These are phyloP conservation scores for Physcomitrellopsis africana DNA, from an alignment of 225 moss, liverwort and hornwort species.

Conservation along the genomic window DNA sequence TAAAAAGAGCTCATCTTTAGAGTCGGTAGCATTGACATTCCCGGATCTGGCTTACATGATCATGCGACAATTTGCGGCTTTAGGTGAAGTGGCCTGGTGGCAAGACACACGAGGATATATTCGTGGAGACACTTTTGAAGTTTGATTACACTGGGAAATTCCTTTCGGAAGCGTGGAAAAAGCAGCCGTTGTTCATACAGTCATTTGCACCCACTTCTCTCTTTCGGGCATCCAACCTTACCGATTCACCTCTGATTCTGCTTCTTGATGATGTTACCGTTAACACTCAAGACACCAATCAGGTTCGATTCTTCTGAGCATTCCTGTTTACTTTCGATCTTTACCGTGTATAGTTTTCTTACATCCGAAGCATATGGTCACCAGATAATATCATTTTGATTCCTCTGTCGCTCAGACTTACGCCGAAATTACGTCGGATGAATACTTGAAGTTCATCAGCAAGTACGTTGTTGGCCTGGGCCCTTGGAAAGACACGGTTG, in stretches of 20 bases:
- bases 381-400: slow-evolving; percentile 11
- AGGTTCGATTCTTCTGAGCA: slow-evolving; percentile 42
- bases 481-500: slow-evolving; percentile 85
- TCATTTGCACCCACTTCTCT: slow-evolving; percentile 86
- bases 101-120: slow-evolving; percentile 72
- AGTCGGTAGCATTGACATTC: neutral
- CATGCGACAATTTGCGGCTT: slow-evolving; percentile 5
- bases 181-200: slow-evolving; percentile 77
- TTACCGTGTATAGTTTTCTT: neutral
- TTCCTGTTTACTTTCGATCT: neutral
- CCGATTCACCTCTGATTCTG: slow-evolving; percentile 62
- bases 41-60: neutral
- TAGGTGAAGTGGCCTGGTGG: slow-evolving; percentile 85
- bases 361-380: neutral
- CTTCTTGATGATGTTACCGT: slow-evolving; percentile 59
- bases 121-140: slow-evolving; percentile 73
- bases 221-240: slow-evolving; percentile 56
- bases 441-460: slow-evolving; percentile 81
- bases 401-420: slow-evolving; percentile 51
- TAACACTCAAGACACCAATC: slow-evolving; percentile 83
- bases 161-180: slow-evolving; percentile 67
- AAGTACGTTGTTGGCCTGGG: slow-evolving; percentile 76
- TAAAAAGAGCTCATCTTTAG: neutral
- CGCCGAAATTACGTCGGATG: slow-evolving; percentile 76
- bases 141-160: slow-evolving; percentile 66